phyloP scores from a whole-genome alignment of 148 eudicot species.

The Beta vulgaris region DNA sequence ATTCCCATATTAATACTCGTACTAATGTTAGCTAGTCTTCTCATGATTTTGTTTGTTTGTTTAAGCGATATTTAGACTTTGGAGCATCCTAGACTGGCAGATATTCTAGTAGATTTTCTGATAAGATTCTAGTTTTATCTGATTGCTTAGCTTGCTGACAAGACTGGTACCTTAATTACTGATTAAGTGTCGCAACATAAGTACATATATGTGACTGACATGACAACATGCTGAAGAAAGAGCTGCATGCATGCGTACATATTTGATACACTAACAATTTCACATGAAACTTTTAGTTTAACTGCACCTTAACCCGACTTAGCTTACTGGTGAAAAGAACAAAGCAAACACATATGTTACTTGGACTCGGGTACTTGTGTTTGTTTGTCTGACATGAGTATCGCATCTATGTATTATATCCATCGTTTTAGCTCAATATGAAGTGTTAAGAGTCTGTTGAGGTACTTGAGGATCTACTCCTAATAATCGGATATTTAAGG shows the following conservation, averaged over 20 bases:
- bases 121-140: constrained; percentile 14
- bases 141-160: background rate
- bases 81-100: background rate
- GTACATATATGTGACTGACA: constrained; percentile 5
- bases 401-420: no score
- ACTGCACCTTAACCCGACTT: no score
- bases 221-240: constrained; percentile 16
- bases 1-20: background rate
- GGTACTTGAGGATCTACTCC: no score
- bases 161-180: background rate
- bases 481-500: no score
- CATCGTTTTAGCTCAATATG: no score
- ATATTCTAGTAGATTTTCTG: constrained; percentile 11
- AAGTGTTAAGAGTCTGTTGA: no score
- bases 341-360: no score
- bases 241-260: constrained; percentile 11
- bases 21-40: background rate
- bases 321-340: no score
- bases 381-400: no score
- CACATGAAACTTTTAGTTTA: no score
- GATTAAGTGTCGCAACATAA: constrained; percentile 5
- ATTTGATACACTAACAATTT: no score
- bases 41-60: background rate
- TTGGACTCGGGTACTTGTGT: no score
- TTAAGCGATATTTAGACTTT: background rate